Base-by-base conservation (phyloP, 1,139 yeast species). In the Kurtzmaniella quercitrusa region DNA sequence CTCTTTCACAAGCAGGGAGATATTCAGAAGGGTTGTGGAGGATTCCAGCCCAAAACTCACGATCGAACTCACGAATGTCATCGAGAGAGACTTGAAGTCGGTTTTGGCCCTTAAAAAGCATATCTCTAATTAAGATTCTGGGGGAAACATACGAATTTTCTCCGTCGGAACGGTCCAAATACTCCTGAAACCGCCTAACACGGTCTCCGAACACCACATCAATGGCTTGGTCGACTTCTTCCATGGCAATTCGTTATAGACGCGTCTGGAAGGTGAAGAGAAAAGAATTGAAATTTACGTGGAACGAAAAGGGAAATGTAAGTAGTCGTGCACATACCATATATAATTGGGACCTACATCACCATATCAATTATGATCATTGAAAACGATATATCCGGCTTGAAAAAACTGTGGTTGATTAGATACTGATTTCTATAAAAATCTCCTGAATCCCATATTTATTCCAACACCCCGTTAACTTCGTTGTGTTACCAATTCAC, bases 1-100 rank as follows among this genome's bases (percentile, higher is more conserved):
- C 98, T 46, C 84, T 74, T 59, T 91, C 95, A 47, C 93, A 85
- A 6, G 98, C 91, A 5, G 97, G 98, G 26, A 93, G 67, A 55
- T 64, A 91, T 44, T 89, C 96, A 0, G 95, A 83, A 0, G 99
- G 98, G 18, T 68, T 69, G 47, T 78, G 73, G 46, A 93, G 65
- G 18, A 89, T 61, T 1, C 98, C 98, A 2, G 62, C 60, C 88
- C 98, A 94, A 55, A 84, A 79, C 2, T 76, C 80, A 41, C 79
- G 68, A 62, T 91, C 95, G 55, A 86, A 91, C 45, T 85, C 94
- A 54, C 98, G 74, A 20, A 93, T 61, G 51, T 93, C 97, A 63
- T 93, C 98, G 41, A 93, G 70, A 22, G 93, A 83, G 3, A 93
- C 83, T 3, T 75, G 69, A 39, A 93, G 70, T 52, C 99, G 74